Base-by-base conservation (phyloP, 1,284 basidiomycete genomes). In the Boletellus sp. region DNA sequence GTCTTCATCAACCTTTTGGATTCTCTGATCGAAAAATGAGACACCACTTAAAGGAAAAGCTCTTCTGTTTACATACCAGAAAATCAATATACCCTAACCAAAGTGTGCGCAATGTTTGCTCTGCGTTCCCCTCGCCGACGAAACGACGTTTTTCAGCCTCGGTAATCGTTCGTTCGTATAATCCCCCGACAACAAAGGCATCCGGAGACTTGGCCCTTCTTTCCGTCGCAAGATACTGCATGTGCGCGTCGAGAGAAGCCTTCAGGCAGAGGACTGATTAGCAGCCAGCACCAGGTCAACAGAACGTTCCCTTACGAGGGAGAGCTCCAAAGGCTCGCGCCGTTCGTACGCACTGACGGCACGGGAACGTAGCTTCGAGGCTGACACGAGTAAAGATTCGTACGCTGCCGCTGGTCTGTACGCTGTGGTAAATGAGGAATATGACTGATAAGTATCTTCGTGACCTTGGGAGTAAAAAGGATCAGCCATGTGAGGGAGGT, bases 351-450 rank as follows among this genome's bases (percentile, higher is more conserved):
- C 75, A 49, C 82, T 84, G 22, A 77, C 76, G 4, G 85, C 82
- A 40, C 75, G 74, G 16, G 79, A 71, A 19, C 85, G 81, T 32
- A 78, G 68, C 66, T 89, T 87, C 22, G 91, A 91, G 1, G 90
- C 91, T 3, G 79, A 68, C 16, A 95, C 79, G 40, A 97, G 78
- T 8, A 86, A 71, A 0, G 71, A 63, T 65, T 95, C 92, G 63
- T 97, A 97, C 50, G 86, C 79, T 16, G 79, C 71, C 0, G 86
- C 75, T n/a, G 84, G 78, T 53, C 83, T 82, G 68, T 88, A 79
- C 38, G 80, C 79, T 0, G 91, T 91, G 18, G 91, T 89, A 69
- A 95, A 96, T 0, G 85, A 81, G 2, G 93, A 96, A 66, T 94
- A 97, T 3, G 81, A 75, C 60, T 91, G 83, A 51, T 87, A 86